These are phyloP conservation scores for Xylaria hypoxylon DNA, from an alignment of 2,329 filamentous ascomycete species.

Conservation along the genomic window DNA sequence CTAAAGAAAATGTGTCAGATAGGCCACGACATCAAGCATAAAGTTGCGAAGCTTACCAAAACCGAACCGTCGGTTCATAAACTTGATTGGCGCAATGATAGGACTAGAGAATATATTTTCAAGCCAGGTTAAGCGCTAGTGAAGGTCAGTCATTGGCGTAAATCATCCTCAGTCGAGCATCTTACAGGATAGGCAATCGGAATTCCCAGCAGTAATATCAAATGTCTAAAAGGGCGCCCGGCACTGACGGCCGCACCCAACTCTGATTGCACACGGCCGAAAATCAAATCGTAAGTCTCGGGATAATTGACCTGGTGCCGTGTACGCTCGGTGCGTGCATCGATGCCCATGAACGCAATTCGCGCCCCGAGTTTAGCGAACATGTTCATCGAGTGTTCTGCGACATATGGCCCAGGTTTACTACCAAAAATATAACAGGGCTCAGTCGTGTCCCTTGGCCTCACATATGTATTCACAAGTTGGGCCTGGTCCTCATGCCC, in stretches of 20 bases:
- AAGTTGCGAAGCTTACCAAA: slow-evolving; percentile 61
- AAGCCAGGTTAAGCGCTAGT: slow-evolving; percentile 89
- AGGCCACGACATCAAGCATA: background rate
- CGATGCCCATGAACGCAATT: slow-evolving; percentile 87
- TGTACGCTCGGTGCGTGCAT: slow-evolving; percentile 94
- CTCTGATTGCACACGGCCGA: slow-evolving; percentile 79
- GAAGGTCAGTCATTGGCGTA: slow-evolving; percentile 27
- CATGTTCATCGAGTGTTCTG: slow-evolving; percentile 85
- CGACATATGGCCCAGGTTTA: slow-evolving; percentile 89
- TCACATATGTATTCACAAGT: slow-evolving; percentile 79
- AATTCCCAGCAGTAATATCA: slow-evolving; percentile 88
- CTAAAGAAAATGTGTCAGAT: slow-evolving; percentile 48
- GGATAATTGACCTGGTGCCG: slow-evolving; percentile 95
- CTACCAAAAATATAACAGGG: slow-evolving; percentile 81
- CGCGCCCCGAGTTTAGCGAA: slow-evolving; percentile 86
- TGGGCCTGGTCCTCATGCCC: slow-evolving; percentile 76
- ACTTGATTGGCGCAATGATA: slow-evolving; percentile 86
- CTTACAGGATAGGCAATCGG: slow-evolving; percentile 83
- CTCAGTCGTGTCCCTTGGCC: slow-evolving; percentile 62
- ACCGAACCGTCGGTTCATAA: slow-evolving; percentile 91
- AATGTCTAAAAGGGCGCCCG: slow-evolving; percentile 84
- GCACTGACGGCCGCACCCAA: slow-evolving; percentile 73
- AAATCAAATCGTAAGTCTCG: slow-evolving; percentile 87
- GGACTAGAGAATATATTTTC: slow-evolving; percentile 92
- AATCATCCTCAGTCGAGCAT: slow-evolving; percentile 48